A percentile compares a stretch with the other conserved stretches of the same genome.
Conservation (phyloP, 2,329 filamentous ascomycete genomes). For the Rutstroemia sydowiana region DNA sequence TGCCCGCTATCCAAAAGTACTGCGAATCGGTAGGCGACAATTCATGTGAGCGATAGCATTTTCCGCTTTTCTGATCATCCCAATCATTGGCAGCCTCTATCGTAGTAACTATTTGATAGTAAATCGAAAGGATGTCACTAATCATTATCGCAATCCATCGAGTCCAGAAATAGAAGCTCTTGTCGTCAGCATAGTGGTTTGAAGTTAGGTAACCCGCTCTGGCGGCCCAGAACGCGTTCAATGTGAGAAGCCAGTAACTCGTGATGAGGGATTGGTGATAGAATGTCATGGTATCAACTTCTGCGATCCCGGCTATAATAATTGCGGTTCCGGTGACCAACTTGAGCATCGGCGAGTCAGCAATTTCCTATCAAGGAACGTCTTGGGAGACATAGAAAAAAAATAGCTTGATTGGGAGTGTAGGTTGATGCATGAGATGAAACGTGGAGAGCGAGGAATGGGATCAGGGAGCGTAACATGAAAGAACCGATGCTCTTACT, state of each 20-base stretch:
- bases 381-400: too few species aligned
- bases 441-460: too few species aligned
- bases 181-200: neutral
- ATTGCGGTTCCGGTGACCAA: conserved; percentile 12
- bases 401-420: too few species aligned
- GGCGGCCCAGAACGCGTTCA: conserved; percentile 14
- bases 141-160: conserved; percentile 2
- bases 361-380: too few species aligned
- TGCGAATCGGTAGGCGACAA: conserved; percentile 3
- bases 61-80: conserved; percentile 9
- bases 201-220: conserved; percentile 8
- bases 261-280: conserved; percentile 14
- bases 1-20: conserved; percentile 13
- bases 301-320: conserved; percentile 11
- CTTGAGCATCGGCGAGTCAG: too few species aligned
- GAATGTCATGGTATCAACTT: conserved; percentile 9
- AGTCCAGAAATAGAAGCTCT: conserved; percentile 11
- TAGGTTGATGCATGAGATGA: too few species aligned
- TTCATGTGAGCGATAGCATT: conserved; percentile 12
- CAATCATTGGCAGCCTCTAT: conserved; percentile 6
- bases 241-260: conserved; percentile 13
- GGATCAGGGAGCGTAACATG: too few species aligned
- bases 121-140: conserved; percentile 6
- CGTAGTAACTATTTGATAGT: conserved; percentile 5
- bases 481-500: too few species aligned